Conservation (phyloP, 2,329 filamentous ascomycete genomes). For the Cladosporium phlei region DNA sequence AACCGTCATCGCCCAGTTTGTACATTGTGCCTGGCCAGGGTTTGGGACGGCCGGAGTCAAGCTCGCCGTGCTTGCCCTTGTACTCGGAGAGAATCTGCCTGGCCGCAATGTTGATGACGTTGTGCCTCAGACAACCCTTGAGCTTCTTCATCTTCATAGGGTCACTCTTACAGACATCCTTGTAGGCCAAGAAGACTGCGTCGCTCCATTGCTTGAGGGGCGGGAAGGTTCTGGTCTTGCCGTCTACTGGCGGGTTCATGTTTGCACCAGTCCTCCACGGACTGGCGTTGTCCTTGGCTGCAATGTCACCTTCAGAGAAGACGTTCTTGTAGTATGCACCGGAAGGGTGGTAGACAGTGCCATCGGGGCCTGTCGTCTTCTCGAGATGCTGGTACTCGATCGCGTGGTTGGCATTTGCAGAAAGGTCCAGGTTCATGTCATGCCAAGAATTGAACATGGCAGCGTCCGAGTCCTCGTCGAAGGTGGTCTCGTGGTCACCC, state of each 20-base stretch:
- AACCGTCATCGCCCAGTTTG: constrained; percentile 9
- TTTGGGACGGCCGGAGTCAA: not conserved
- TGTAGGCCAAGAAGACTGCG: constrained; percentile 8
- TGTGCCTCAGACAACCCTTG: constrained; percentile 2
- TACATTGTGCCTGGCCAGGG: constrained; percentile 7
- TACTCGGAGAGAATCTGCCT: constrained; percentile 3
- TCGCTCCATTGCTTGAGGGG: constrained; percentile 12
- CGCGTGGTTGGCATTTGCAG: not conserved
- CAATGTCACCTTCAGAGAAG: constrained; percentile 3
- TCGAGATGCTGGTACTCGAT: constrained; percentile 4
- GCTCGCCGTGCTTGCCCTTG: not conserved
- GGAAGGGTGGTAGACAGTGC: constrained; percentile 1
- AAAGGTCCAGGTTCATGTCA: constrained; percentile 2
- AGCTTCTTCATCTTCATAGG: constrained; percentile 3
- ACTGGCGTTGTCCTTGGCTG: constrained; percentile 5
- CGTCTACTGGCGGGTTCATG: constrained; percentile 3
- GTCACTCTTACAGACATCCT: constrained; percentile 6
- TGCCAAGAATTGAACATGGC: constrained; percentile 8
- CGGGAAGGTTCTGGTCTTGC: not conserved
- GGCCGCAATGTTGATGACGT: not conserved
- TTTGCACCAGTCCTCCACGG: constrained; percentile 2
- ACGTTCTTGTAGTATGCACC: constrained; percentile 6
- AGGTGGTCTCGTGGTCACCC: not conserved
- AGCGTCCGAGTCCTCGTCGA: not conserved
- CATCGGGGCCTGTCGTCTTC: constrained; percentile 1